Conservation (phyloP, 2,329 filamentous ascomycete genomes). For the Cytospora schulzeri region DNA sequence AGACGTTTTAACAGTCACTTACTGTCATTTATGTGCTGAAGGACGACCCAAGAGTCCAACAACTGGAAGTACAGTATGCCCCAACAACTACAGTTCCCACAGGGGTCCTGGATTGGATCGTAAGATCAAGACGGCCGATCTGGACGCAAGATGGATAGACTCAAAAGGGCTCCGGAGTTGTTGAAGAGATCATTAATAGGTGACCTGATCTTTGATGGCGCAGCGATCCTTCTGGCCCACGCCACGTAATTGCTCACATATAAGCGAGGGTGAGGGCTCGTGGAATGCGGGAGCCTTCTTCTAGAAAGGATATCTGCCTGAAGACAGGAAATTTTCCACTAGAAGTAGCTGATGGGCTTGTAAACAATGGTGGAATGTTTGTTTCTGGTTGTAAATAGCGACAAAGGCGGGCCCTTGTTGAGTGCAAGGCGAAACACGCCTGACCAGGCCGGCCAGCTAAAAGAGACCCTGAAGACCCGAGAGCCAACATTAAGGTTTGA, state of each 20-base stretch:
- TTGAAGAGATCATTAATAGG: not conserved
- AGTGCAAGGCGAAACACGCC: constrained; percentile 20
- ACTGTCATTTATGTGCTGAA: not conserved
- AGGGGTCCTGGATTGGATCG: not conserved
- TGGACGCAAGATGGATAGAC: not conserved
- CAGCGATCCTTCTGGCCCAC: constrained; percentile 11
- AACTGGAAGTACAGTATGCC: not conserved
- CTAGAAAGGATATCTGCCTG: not conserved
- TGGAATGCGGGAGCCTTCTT: constrained; percentile 5
- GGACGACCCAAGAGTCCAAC: not conserved
- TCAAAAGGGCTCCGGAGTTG: not conserved
- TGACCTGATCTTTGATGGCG: constrained; percentile 17
- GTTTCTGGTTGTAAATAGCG: constrained; percentile 21
- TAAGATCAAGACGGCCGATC: not conserved
- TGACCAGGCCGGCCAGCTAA: constrained; percentile 3
- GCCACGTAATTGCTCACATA: constrained; percentile 20
- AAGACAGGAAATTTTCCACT: not conserved
- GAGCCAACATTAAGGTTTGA: not conserved
- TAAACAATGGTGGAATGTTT: constrained; percentile 19
- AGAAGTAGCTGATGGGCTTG: not conserved
- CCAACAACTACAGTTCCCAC: not conserved
- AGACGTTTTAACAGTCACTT: not conserved
- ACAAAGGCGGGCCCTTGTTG: constrained; percentile 7
- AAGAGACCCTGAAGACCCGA: constrained; percentile 8
- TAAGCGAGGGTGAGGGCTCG: not conserved